Conservation (phyloP, 805 yeast genomes). For the Priceomyces carsonii region DNA sequence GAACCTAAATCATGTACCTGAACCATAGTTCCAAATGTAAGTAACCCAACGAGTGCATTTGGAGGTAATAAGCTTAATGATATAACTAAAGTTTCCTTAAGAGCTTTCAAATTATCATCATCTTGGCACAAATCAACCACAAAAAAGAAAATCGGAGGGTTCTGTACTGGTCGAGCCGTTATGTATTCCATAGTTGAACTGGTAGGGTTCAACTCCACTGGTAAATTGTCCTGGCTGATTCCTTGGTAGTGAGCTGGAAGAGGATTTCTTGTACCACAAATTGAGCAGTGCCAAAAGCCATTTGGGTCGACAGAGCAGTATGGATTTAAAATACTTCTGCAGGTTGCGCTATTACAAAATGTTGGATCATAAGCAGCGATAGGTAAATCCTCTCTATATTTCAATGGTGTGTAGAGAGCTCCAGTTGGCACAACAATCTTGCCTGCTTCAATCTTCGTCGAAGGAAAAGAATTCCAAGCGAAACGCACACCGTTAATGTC, state of each 20-base stretch:
- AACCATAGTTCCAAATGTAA: constrained; percentile 88
- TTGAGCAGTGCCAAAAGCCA: constrained; percentile 84
- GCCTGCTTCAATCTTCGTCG: constrained; percentile 83
- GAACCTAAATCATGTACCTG: constrained; percentile 81
- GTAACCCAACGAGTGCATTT: constrained; percentile 82
- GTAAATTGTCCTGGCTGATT: constrained; percentile 72
- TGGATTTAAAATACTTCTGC: constrained; percentile 87
- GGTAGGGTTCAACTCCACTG: constrained; percentile 70
- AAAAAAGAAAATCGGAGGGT: constrained; percentile 84
- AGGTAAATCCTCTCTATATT: constrained; percentile 72
- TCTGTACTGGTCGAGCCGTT: constrained; percentile 73
- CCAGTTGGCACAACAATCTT: constrained; percentile 94
- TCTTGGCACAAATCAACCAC: constrained; percentile 91
- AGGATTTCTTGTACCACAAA: constrained; percentile 76
- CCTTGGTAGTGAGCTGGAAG: constrained; percentile 82
- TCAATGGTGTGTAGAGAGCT: constrained; percentile 91
- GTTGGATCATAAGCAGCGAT: constrained; percentile 85
- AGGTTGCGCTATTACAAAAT: constrained; percentile 55
- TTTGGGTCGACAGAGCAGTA: constrained; percentile 78
- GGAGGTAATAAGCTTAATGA: constrained; percentile 83
- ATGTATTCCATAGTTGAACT: constrained; percentile 84
- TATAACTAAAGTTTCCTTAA: constrained; percentile 77
- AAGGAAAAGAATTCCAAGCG: constrained; percentile 75
- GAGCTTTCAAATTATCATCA: constrained; percentile 78
- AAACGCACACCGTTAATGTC: constrained; percentile 47